phyloP scores from a whole-genome alignment of 179 eudicot species.

The Amaranthus tricolor region DNA sequence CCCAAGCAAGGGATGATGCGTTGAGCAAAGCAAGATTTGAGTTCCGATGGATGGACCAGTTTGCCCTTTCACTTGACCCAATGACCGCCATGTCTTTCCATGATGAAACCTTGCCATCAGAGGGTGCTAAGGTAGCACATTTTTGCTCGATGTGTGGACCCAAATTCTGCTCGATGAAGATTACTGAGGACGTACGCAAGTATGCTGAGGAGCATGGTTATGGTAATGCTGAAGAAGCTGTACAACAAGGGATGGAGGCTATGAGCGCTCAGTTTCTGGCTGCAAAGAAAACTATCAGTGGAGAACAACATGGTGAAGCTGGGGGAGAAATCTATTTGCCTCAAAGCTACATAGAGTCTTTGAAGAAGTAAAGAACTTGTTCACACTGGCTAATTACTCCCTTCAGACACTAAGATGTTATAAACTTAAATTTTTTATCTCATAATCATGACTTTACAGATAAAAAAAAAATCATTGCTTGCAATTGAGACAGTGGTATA shows the following conservation, averaged over 20 bases:
- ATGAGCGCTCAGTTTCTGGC: conserved; percentile 95
- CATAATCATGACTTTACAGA: conserved; percentile 20
- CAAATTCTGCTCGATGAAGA: conserved; percentile 97
- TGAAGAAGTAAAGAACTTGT: background rate
- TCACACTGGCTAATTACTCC: too few species aligned
- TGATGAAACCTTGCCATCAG: conserved; percentile 91
- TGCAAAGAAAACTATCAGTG: conserved; percentile 89
- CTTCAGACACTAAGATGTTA: background rate
- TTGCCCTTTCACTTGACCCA: conserved; percentile 90
- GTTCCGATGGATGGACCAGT: conserved; percentile 98
- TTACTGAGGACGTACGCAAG: conserved; percentile 92
- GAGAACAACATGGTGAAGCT: conserved; percentile 95
- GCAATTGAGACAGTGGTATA: conserved; percentile 23
- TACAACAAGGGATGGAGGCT: conserved; percentile 83
- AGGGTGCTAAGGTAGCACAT: conserved; percentile 98
- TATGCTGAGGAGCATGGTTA: conserved; percentile 98
- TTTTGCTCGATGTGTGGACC: conserved; percentile 99
- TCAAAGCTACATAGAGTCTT: conserved; percentile 58
- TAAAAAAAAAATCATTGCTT: conserved; percentile 18
- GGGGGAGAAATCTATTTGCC: conserved; percentile 99
- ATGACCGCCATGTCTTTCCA: conserved; percentile 97
- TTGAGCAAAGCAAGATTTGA: conserved; percentile 97
- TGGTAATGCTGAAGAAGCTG: conserved; percentile 91
- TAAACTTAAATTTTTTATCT: conserved; percentile 1
- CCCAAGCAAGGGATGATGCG: conserved; percentile 96